Percentiles rank a stretch among this genome's conserved stretches.
Conservation (phyloP, 768 basidiomycete species). For the Tylopilus subfusipes region DNA sequence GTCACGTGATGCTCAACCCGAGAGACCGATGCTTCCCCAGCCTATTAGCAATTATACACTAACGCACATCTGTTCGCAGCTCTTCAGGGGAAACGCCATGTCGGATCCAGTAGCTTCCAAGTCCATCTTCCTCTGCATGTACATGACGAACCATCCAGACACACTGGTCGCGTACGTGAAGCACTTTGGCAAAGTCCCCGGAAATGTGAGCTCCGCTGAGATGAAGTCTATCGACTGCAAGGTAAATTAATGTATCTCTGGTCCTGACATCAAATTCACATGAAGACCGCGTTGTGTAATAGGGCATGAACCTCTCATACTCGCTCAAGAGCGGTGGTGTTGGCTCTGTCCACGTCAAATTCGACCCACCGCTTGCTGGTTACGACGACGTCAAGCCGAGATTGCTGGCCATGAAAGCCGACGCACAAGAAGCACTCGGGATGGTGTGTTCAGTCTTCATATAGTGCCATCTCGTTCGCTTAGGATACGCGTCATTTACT, state of each 20-base stretch:
- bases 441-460: slow-evolving; percentile 52
- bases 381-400: slow-evolving; percentile 85
- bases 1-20: too few species aligned
- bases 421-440: slow-evolving; percentile 75
- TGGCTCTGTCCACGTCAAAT: slow-evolving; percentile 47
- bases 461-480: neutral
- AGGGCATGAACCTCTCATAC: slow-evolving; percentile 74
- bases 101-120: slow-evolving; percentile 72
- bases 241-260: slow-evolving; percentile 32
- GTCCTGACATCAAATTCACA: neutral
- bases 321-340: slow-evolving; percentile 47
- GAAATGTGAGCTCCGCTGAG: slow-evolving; percentile 53
- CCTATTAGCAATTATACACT: too few species aligned
- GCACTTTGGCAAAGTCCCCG: slow-evolving; percentile 65
- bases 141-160: slow-evolving; percentile 82
- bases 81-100: slow-evolving; percentile 35
- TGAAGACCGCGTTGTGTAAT: neutral
- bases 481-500: neutral
- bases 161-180: slow-evolving; percentile 82
- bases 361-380: slow-evolving; percentile 68
- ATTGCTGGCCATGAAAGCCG: slow-evolving; percentile 72
- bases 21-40: too few species aligned
- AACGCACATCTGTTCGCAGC: too few species aligned
- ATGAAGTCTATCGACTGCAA: slow-evolving; percentile 70
- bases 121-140: slow-evolving; percentile 74